Evolutionary conservation across 495 filamentous ascomycete species (phyloP), one percentile per base, ranked within the genome.

Genomic region (Niebla homalea): DNA sequence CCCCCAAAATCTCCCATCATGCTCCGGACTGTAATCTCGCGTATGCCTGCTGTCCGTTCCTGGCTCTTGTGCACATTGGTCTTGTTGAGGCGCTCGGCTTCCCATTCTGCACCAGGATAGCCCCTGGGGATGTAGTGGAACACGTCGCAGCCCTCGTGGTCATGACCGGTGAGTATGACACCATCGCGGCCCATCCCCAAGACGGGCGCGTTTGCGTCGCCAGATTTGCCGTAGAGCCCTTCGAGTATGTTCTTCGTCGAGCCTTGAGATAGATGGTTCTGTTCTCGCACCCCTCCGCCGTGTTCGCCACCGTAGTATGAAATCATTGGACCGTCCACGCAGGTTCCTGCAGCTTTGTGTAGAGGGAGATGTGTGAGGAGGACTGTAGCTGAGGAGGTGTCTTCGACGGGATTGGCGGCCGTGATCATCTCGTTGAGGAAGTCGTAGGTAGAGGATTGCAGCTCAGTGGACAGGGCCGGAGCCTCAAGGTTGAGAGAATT

Each of bases 1-100:
- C 92, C 92, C 18, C 79, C 81, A 59, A 80, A 97, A 22, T 84
- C 84, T 21, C 90, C 92, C 92, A 98, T 98, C 92, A 98, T 96
- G 57, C 87, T 94, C n/a, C 87, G 77, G 5, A 97, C 83, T 0
- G 92, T 98, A 46, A 96, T 78, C 66, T 97, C 92, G 2, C 89
- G 69, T n/a, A 95, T 70, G 49, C 67, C 67, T 68, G 36, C 52
- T 20, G 36, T 56, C 14, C 21, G n/a, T 43, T 16, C 44, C 20
- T 39, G 51, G 41, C 29, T 47, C 46, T 16, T 43, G 16, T 38
- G 15, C 36, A 4, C n/a, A 23, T 20, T 53, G 20, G 36, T 63
- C 50, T 18, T 54, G 39, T 46, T 62, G 55, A 39, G 58, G 43
- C 22, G 54, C 40, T 40, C 49, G n/a, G 48, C 59, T 41, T 8